Evolutionary conservation across 2,329 filamentous ascomycete species (phyloP), one percentile per base, ranked within the genome.

Genomic region (Neopestalotiopsis sp.): DNA sequence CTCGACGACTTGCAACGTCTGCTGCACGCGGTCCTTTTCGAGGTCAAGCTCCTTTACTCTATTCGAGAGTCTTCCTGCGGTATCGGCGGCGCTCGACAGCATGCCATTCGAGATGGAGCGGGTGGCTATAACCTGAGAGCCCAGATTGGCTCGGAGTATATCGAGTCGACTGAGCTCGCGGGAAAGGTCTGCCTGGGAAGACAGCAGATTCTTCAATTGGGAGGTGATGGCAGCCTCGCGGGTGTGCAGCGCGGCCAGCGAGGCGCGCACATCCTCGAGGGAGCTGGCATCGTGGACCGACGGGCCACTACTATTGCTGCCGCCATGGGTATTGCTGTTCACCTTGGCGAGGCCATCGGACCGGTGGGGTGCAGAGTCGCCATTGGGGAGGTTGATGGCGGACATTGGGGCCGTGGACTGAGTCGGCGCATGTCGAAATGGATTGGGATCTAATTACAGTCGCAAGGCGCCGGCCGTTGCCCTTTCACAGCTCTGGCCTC

Each of bases 21-120:
- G 91, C 79, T 96, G 95, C 9, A 99, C 95, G 34, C 94, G 89
- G 69, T 91, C 91, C 84, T 98, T 97, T 82, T 99, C 95, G 68
- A 94, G 86, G 78, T 99, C 96, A 42, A 99, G 88, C 72, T 90
- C 88, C 78, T 93, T 94, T 68, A 99, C 96, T 66, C 94, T 93
- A 76, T 90, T 90, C 67, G 94, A 97, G 72, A 98, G 92, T 68
- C 93, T 90, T 67, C 91, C 90, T 3, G 96, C 96, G 42, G 95
- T 98, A 65, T 91, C 88, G 24, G 96, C 93, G 38, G 96, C 95
- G 58, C 91, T 89, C 56, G 94, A 91, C 69, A 99, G 91, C 93
- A 98, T 97, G 78, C 90, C 92, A 88, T 94, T 93, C 85, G 93
- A 93, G 77, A 99, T 92, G 59, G 91, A 86, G 71, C 95, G 90